phyloP scores from a whole-genome alignment of 2,329 filamentous ascomycete species.

The Aaosphaeria arxii region DNA sequence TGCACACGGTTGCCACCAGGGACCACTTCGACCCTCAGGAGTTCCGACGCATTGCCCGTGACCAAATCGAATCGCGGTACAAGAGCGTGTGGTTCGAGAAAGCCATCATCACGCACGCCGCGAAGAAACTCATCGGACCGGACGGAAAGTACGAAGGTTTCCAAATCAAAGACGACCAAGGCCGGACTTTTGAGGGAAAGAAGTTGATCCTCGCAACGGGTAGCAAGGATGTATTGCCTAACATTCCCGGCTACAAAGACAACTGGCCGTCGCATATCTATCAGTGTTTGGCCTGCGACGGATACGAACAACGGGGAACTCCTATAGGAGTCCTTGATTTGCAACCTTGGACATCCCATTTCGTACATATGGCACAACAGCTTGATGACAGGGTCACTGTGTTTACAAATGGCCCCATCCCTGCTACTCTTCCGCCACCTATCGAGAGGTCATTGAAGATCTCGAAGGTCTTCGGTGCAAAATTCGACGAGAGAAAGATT shows the following conservation, averaged over 20 bases:
- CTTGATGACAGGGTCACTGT: constrained; percentile 27
- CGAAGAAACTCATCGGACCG: constrained; percentile 15
- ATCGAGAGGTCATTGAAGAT: constrained; percentile 19
- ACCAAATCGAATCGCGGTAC: constrained; percentile 37
- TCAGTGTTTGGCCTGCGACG: constrained; percentile 60
- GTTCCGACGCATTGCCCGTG: constrained; percentile 29
- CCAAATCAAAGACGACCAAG: constrained; percentile 41
- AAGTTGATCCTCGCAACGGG: constrained; percentile 58
- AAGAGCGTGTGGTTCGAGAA: constrained; percentile 32
- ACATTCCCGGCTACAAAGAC: constrained; percentile 53
- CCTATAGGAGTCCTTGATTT: constrained; percentile 26
- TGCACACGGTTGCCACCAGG: constrained; percentile 40
- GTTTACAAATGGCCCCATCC: constrained; percentile 20
- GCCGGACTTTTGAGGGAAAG: constrained; percentile 45
- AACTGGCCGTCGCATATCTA: constrained; percentile 50
- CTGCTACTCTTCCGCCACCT: constrained; percentile 1
- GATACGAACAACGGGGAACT: constrained; percentile 55
- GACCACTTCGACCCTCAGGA: constrained; percentile 24
- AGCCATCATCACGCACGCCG: constrained; percentile 15
- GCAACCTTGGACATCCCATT: constrained; percentile 17
- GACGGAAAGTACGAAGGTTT: constrained; percentile 29
- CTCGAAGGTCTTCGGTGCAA: constrained; percentile 17
- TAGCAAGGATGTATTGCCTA: constrained; percentile 49
- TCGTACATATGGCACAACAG: constrained; percentile 20
- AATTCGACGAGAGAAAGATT: constrained; percentile 23